Base-by-base conservation (phyloP, 805 yeast species). In the Myxozyma vanderwaltii region DNA sequence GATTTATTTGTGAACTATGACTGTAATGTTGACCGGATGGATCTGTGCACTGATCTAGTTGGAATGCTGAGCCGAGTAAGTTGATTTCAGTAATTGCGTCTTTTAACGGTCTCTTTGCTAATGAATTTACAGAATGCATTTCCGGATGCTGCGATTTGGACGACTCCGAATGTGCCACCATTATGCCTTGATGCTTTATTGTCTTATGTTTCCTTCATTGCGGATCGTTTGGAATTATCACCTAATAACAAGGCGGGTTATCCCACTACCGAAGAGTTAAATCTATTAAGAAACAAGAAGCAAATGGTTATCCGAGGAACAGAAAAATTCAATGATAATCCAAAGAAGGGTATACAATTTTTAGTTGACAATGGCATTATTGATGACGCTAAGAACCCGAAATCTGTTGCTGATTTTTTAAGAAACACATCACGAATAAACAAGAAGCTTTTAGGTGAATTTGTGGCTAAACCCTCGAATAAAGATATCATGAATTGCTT, bases 161-260 rank as follows among this genome's bases (percentile, higher is more conserved):
- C 96, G 0, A 88, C 96, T 0, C 89, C 88, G 40, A 86, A 82
- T 68, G 96, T 92, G 1, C 98, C 99, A 0, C 97, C 98, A 0
- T 81, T 91, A 6, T 92, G 98, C 68, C 76, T 94, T 52, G 98
- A 94, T 68, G 96, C 97, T 1, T 72, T 94, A 2, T 76, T 92
- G 23, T 80, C 88, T 1, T 84, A 57, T 24, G 54, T 68, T 17
- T 50, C 61, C 10, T 59, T 54, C 36, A 8, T 54, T 8, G 40
- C 61, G 2, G 65, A 69, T 10, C 53, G 68, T 15, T 67, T 70
- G 19, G 64, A 67, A 2, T 63, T 50, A 45, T 29, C 64, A 6
- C 47, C 33, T 13, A 52, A 15, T 4, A 23, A 6, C 10, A 31
- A 63, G 31, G 36, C 39, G 19, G 41, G 50, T 8, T 55, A 53